Conservation (phyloP, 306 rosid species). For the Rosa persica region DNA sequence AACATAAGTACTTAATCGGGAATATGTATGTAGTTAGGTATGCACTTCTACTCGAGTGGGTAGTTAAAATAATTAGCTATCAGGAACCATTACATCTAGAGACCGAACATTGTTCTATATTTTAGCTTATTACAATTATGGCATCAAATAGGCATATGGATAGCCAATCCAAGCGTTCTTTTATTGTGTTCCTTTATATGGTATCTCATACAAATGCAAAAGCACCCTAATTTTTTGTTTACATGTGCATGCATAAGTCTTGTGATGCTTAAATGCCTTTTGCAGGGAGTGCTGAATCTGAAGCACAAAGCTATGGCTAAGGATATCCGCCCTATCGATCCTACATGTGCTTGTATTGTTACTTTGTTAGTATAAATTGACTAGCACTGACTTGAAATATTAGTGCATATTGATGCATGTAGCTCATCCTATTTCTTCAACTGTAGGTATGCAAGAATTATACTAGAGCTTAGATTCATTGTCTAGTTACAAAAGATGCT, state of each 20-base stretch:
- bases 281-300: slow-evolving; percentile 87
- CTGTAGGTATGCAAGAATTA: slow-evolving; percentile 86
- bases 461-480: slow-evolving; percentile 89
- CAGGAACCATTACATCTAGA: slow-evolving; percentile 10
- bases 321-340: slow-evolving; percentile 90
- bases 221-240: background rate
- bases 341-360: slow-evolving; percentile 90
- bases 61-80: background rate
- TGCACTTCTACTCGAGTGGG: background rate
- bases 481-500: slow-evolving; percentile 93
- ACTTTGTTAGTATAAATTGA: slow-evolving; percentile 57
- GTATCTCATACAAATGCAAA: background rate
- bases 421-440: slow-evolving; percentile 30
- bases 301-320: slow-evolving; percentile 83
- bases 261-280: slow-evolving; percentile 9
- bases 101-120: background rate
- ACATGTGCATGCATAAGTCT: background rate
- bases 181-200: background rate
- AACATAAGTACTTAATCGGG: background rate
- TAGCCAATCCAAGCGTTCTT: background rate
- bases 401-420: slow-evolving; percentile 9
- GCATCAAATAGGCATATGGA: background rate
- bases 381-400: slow-evolving; percentile 17
- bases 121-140: background rate
- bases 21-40: background rate